phyloP scores from a whole-genome alignment of 2,329 filamentous ascomycete genomes.

The Akanthomyces lecanii region DNA sequence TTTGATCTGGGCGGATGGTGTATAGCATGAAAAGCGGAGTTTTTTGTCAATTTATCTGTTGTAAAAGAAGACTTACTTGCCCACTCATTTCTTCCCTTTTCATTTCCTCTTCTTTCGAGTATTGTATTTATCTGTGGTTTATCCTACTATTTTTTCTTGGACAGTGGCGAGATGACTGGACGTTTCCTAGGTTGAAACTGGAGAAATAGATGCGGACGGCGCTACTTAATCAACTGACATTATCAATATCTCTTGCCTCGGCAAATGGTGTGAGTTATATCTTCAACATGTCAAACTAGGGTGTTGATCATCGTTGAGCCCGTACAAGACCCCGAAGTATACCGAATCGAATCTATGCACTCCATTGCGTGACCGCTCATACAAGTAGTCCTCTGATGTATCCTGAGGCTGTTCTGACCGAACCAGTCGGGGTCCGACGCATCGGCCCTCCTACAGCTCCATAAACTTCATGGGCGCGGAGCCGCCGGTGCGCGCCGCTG shows the following conservation, averaged over 20 bases:
- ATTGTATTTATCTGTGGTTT: background rate
- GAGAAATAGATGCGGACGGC: constrained; percentile 3
- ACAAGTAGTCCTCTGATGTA: too few species aligned
- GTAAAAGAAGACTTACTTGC: background rate
- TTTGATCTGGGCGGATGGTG: constrained; percentile 2
- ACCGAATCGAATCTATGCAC: too few species aligned
- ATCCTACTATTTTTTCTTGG: background rate
- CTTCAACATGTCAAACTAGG: too few species aligned
- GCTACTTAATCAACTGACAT: constrained; percentile 7
- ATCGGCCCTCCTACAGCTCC: too few species aligned
- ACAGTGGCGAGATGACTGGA: constrained; percentile 7
- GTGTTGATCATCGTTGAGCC: too few species aligned
- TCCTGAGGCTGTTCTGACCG: too few species aligned
- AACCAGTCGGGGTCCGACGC: too few species aligned
- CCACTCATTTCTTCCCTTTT: background rate
- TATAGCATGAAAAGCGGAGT: constrained; percentile 12
- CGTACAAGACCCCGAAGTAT: too few species aligned
- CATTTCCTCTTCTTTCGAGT: background rate
- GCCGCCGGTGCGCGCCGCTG: background rate
- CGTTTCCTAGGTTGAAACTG: background rate
- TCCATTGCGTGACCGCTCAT: too few species aligned
- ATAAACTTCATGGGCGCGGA: background rate
- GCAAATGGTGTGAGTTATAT: background rate
- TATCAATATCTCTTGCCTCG: background rate
- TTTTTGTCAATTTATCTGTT: constrained; percentile 1